Evolutionary conservation across 805 yeast genomes (phyloP).

Genomic region (Yamadazyma olivae): DNA sequence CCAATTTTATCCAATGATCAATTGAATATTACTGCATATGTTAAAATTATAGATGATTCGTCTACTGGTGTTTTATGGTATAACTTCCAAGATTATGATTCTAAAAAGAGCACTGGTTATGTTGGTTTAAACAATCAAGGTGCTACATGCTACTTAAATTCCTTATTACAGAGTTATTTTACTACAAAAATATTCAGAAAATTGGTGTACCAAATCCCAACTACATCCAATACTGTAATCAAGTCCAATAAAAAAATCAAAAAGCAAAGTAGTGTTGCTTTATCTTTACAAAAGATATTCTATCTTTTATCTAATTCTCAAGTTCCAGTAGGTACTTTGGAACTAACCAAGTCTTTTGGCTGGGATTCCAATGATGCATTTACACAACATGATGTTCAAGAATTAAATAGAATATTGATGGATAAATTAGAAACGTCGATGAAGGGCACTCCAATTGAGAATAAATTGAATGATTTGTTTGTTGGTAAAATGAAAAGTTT

Average conservation of each 20-base stretch:
- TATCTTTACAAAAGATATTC: conserved; percentile 85
- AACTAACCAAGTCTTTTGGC: conserved; percentile 88
- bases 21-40: conserved; percentile 72
- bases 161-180: conserved; percentile 84
- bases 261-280: conserved; percentile 55
- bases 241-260: conserved; percentile 19
- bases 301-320: conserved; percentile 72
- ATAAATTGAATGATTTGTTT: conserved; percentile 66
- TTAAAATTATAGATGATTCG: conserved; percentile 76
- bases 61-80: conserved; percentile 94
- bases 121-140: conserved; percentile 96
- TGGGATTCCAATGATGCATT: conserved; percentile 97
- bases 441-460: conserved; percentile 76
- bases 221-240: conserved; percentile 39
- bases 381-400: conserved; percentile 98
- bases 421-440: conserved; percentile 86
- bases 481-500: conserved; percentile 97
- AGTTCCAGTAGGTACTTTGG: conserved; percentile 79
- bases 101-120: conserved; percentile 82
- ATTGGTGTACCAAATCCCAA: conserved; percentile 87
- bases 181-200: conserved; percentile 80
- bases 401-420: conserved; percentile 91
- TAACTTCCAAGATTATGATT: conserved; percentile 77
- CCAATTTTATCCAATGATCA: conserved; percentile 50
- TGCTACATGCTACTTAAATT: conserved; percentile 95